Conservation (phyloP, 192 early-diverging fungal genomes). For the Mortierella hygrophila region DNA sequence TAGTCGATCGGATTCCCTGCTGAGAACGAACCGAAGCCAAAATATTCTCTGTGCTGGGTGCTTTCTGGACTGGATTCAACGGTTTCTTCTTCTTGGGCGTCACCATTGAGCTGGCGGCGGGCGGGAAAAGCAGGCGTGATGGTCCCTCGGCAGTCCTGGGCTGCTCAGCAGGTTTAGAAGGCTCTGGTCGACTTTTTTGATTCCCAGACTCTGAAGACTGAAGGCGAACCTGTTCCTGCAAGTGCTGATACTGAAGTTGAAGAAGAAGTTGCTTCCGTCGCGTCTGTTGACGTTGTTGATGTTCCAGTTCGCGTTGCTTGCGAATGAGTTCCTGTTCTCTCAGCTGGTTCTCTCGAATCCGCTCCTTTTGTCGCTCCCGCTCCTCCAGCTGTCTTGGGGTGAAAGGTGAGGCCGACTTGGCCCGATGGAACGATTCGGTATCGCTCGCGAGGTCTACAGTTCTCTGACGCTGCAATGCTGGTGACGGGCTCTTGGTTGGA, state of each 20-base stretch:
- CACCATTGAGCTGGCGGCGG: background rate
- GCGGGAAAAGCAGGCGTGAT: background rate
- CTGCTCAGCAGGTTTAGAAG: background rate
- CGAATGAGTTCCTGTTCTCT: constrained; percentile 27
- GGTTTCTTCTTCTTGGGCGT: constrained; percentile 55
- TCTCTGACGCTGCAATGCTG: background rate
- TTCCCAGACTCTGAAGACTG: background rate
- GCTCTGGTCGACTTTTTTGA: background rate
- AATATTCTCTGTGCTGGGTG: constrained; percentile 48
- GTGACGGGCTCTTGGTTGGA: background rate
- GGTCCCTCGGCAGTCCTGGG: background rate
- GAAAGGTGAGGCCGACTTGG: background rate
- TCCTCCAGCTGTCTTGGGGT: constrained; percentile 5
- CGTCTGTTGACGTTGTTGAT: constrained; percentile 18
- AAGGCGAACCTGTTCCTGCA: constrained; percentile 15
- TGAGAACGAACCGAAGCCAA: constrained; percentile 31
- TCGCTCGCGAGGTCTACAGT: background rate
- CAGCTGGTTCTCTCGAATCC: constrained; percentile 19
- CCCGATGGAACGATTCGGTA: background rate
- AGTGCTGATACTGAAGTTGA: constrained; percentile 30
- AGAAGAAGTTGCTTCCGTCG: constrained; percentile 12
- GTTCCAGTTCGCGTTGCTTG: constrained; percentile 23
- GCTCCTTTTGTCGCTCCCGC: constrained; percentile 22
- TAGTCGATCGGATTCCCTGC: constrained; percentile 12
- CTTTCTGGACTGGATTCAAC: constrained; percentile 42